Evolutionary conservation across 257 asterid species (phyloP).

Genomic region (Thymus quinquecostatus): DNA sequence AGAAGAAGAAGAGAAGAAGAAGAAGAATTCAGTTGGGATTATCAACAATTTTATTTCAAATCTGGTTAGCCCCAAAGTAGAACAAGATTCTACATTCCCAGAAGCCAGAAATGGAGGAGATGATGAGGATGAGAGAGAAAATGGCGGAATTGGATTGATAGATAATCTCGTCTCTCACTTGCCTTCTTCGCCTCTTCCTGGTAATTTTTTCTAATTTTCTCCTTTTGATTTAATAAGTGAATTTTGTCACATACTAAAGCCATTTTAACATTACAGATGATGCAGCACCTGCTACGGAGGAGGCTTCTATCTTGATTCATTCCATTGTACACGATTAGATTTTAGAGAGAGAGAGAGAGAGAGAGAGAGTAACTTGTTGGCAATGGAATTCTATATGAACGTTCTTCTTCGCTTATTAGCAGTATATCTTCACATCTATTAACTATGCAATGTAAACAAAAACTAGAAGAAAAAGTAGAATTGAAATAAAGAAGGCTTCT

Average conservation of each 20-base stretch:
- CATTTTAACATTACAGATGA: constrained; percentile 35
- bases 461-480: too few relatives aligned
- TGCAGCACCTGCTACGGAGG: constrained; percentile 60
- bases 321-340: constrained; percentile 69
- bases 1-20: background rate
- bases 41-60: constrained; percentile 46
- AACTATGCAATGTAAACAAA: too few relatives aligned
- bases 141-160: constrained; percentile 34
- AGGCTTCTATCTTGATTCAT: constrained; percentile 78
- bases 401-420: too few relatives aligned
- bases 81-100: background rate
- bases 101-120: constrained; percentile 3
- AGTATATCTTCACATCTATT: too few relatives aligned
- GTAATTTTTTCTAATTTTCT: constrained; percentile 1
- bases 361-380: too few relatives aligned
- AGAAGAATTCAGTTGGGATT: constrained; percentile 33
- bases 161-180: constrained; percentile 50
- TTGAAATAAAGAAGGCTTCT: too few relatives aligned
- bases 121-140: constrained; percentile 12
- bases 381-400: too few relatives aligned
- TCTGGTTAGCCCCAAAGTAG: constrained; percentile 28
- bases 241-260: too few relatives aligned
- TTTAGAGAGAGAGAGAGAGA: background rate
- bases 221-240: background rate
- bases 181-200: constrained; percentile 49